Base-by-base conservation (phyloP, 1,284 basidiomycete species). In the Amylostereum areolatum region DNA sequence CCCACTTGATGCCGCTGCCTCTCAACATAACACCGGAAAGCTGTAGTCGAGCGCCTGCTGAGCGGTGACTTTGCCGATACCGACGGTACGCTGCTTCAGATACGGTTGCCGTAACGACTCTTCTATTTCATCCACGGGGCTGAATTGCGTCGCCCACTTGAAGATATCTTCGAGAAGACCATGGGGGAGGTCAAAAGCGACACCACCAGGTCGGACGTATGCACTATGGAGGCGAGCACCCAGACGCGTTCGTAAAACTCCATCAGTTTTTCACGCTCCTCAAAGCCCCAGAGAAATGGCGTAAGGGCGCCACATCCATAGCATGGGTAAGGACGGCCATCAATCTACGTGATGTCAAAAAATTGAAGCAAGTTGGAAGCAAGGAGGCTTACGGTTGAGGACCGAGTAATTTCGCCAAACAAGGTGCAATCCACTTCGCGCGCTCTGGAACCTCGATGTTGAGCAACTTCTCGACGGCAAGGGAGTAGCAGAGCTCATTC, bases 251-350 rank as follows among this genome's bases (percentile, higher is more conserved):
- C 96, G 71, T 99, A 98, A 72, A 99, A 99, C 69, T 99, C 96
- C 96, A 98, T 98, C 57, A 99, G 84, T 77, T 99, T 98, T 73
- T 99, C 96, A 57, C 96, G 93, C 72, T 99, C 96, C 72, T 99
- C 96, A 77, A 99, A 98, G 62, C 95, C 97, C 95, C 94, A 99
- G 36, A 99, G 77, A 86, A 98, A 99, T 43, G 96, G 97, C 1
- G 97, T 99, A 5, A 99, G 79, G 55, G 93, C 96, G 66, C 96
- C 97, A 99, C 96, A 63, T 97, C 93, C 91, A 93, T 93, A 47
- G 88, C 85, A 72, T 97, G 92, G 29, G 96, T 92, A 40, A 99
- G 81, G 54, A 99, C 82, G 52, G 96, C 96, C 97, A 99, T 99
- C 57, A 98, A 67, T 98, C 87, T 89, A 43, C 5, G 8, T n/a